Base-by-base conservation (phyloP, 352 stramenopile species). In the Phytophthora podocarpi region DNA sequence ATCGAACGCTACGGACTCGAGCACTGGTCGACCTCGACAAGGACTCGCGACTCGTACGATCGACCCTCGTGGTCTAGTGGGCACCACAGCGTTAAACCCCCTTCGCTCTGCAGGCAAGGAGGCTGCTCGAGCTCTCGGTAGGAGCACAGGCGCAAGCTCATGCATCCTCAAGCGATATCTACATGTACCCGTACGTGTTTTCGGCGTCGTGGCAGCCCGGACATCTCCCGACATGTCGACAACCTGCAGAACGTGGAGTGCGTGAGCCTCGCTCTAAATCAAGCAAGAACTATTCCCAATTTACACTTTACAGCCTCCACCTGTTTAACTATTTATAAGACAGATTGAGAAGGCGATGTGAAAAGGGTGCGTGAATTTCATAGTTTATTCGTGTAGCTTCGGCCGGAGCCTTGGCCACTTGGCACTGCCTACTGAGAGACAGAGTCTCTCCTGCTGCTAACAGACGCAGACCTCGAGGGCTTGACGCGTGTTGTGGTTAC, bases 1-100 rank as follows among this genome's bases (percentile, higher is more conserved):
- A 13, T 85, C 76, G 23, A 85, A 85, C 9, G 67, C 54, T 10
- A 82, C 62, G 9, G 67, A 69, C 31, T 79, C 73, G 7, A 57
- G 54, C 26, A 61, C n/a, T 9, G 27, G 2, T 1, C 50, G 49
- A 45, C 37, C 20, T 55, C n/a, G 30, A 39, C 27, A 30, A 10
- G 27, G 39, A 46, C 26, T 47, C 2, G 1, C 39, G 20, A 12
- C 45, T 34, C 39, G 7, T 40, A 15, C 18, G 23, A 47, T 53
- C 13, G 34, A 52, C 0, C 31, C 24, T 12, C 39, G 45, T 11
- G 41, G 37, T 18, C 24, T 49, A 28, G 31, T 16, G 36, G 43
- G 50, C 8, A 37, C 5, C n/a, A 36, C 28, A 5, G 36, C 30
- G 27, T 20, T 45, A 24, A 53, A 43, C 3, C 16, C 27, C n/a